Evolutionary conservation across 225 moss, liverwort and hornwort genomes (phyloP).

Genomic region (Pseudoscleropodium purum): DNA sequence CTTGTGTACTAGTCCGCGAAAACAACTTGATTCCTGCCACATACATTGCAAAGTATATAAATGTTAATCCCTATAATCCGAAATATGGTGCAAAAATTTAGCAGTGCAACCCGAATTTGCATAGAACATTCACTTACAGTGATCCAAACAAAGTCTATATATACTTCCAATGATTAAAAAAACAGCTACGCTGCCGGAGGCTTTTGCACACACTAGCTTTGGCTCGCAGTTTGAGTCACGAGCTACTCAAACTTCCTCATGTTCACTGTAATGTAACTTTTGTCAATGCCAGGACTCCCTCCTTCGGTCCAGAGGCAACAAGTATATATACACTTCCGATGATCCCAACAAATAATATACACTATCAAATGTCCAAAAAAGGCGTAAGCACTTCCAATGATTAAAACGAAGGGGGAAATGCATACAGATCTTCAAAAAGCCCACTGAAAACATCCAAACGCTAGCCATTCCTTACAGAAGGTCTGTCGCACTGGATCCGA

Average conservation of each 20-base stretch:
- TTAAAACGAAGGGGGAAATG: background rate
- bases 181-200: background rate
- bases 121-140: background rate
- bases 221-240: no score
- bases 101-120: background rate
- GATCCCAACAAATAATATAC: background rate
- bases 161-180: background rate
- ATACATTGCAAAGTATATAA: background rate
- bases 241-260: background rate
- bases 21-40: slow-evolving; percentile 19
- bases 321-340: no score
- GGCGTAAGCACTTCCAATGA: background rate
- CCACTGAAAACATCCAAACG: background rate
- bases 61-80: background rate
- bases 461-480: background rate
- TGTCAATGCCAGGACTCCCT: background rate
- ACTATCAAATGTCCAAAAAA: background rate
- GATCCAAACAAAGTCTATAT: background rate
- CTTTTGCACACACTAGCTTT: background rate
- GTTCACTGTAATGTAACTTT: background rate
- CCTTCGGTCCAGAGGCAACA: background rate
- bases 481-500: background rate
- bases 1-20: slow-evolving; percentile 7
- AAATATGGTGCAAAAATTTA: background rate
- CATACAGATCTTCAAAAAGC: background rate